These are phyloP conservation scores for Verticillium tricorpus DNA, from an alignment of 2,329 filamentous ascomycete species.

Conservation along the genomic window DNA sequence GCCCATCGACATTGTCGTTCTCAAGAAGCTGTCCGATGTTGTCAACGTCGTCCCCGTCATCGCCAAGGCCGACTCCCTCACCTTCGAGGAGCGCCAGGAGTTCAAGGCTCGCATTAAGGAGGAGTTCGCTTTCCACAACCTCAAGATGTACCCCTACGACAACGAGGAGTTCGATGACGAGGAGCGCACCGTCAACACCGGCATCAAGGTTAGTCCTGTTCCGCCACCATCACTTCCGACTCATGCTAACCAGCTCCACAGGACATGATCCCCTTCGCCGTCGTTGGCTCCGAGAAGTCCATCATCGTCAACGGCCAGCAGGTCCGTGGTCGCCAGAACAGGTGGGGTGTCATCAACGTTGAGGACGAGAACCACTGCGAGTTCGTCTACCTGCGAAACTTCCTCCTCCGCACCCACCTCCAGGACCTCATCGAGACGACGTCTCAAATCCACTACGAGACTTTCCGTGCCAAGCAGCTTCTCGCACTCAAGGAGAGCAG, in stretches of 20 bases:
- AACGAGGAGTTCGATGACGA: constrained; percentile 98
- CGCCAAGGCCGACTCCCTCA: constrained; percentile 95
- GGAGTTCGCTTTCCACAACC: constrained; percentile 99
- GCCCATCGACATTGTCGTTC: constrained; percentile 97
- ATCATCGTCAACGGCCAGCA: constrained; percentile 97
- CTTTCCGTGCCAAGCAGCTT: constrained; percentile 98
- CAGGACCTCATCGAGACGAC: constrained; percentile 99
- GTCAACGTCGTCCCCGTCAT: constrained; percentile 99
- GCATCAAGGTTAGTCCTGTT: constrained; percentile 73
- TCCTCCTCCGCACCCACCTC: constrained; percentile 95
- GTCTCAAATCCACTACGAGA: constrained; percentile 99
- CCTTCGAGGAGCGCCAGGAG: constrained; percentile 86
- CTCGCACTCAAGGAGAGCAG: constrained; percentile 97
- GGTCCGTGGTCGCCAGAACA: constrained; percentile 95
- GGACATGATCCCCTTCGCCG: constrained; percentile 94
- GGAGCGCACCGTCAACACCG: constrained; percentile 85
- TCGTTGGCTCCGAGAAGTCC: constrained; percentile 96
- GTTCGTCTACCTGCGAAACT: constrained; percentile 97
- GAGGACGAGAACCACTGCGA: constrained; percentile 99
- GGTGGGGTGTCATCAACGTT: constrained; percentile 99
- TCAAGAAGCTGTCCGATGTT: constrained; percentile 99
- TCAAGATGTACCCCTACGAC: constrained; percentile 99
- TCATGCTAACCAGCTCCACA: constrained; percentile 36
- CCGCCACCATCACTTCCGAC: background rate
- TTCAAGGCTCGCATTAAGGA: constrained; percentile 99